Evolutionary conservation across 129 eudicot genomes (phyloP), one percentile per base, ranked within the genome.

Genomic region (Chrysanthemum seticuspe): DNA sequence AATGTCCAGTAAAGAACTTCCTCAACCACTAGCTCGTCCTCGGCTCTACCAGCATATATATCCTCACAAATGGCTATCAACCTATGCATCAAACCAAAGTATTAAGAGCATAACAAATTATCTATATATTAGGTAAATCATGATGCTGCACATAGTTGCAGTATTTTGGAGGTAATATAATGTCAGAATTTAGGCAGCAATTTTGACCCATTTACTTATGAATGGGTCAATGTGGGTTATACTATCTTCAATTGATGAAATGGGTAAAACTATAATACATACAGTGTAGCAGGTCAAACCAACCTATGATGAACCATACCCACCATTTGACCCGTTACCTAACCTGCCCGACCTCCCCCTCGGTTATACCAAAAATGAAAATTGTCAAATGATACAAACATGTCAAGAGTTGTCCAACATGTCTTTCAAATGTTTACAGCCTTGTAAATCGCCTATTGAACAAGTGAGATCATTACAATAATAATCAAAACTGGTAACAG

Each of bases 21-120:
- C 79, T 94, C 97, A 6, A 94, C 92, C 79, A 87, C 98, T 8
- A 94, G 89, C 74, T 90, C 98, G 23, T 97, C 97, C 66, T 95
- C 99, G 62, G 98, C 98, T 86, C 98, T 81, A 72, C 97, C 98
- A 62, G 97, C 97, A 75, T 90, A 94, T 76, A 94, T 86, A 86
- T 94, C 98, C 85, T 94, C 98, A 65, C 96, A 88, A 36, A 94
- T 90, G 51, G 98, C 98, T 16, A 90, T 88, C 79, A 90, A 83
- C 87, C 97, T 94, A 80, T 12, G 44, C 61, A 65, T 55, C 49
- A 76, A 67, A 70, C 49, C 65, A 44, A 29, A 61, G 40, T 58
- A 52, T 75, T 10, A 21, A 57, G 59, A 56, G 59, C 65, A 51
- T 21, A 60, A 11, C 31, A 49, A 50, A 18, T 2, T 14, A 67